phyloP scores from a whole-genome alignment of 257 asterid species.

The Solanum gracilifrons region DNA sequence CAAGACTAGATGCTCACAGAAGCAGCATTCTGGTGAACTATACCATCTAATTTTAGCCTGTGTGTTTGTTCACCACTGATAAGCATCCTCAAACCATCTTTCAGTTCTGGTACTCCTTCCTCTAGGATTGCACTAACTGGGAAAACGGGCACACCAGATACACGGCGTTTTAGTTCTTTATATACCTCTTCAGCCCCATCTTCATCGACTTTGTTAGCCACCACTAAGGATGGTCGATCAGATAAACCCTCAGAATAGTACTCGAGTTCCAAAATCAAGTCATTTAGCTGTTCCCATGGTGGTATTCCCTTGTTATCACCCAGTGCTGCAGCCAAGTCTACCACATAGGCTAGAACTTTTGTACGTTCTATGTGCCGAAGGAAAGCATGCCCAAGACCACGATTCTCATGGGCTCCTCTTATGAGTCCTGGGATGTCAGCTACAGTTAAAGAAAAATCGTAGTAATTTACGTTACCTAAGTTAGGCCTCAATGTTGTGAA shows the following conservation, averaged over 20 bases:
- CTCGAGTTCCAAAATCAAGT: conserved; percentile 66
- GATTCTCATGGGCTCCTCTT: conserved; percentile 81
- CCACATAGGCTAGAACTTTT: conserved; percentile 71
- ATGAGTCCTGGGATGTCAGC: conserved; percentile 91
- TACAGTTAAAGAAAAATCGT: conserved; percentile 68
- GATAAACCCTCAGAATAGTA: conserved; percentile 61
- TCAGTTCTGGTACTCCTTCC: conserved; percentile 71
- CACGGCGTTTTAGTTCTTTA: conserved; percentile 59
- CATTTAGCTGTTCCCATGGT: conserved; percentile 80
- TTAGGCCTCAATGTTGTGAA: conserved; percentile 95
- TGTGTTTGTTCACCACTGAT: conserved; percentile 38
- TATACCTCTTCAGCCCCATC: conserved; percentile 63
- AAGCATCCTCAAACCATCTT: conserved; percentile 62
- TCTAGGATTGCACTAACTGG: conserved; percentile 90
- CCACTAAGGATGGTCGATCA: conserved; percentile 55
- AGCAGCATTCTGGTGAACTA: conserved; percentile 20
- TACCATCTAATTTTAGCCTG: conserved; percentile 27
- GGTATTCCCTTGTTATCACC: conserved; percentile 67
- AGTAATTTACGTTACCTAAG: conserved; percentile 57
- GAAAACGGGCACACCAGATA: conserved; percentile 40
- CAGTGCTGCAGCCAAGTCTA: conserved; percentile 56
- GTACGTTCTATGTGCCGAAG: conserved; percentile 86
- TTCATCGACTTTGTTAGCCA: conserved; percentile 84
- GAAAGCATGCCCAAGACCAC: conserved; percentile 92
- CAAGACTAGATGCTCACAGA: neutral